A percentile compares a stretch with the other conserved stretches of the same genome.
Conservation (phyloP, 1,284 basidiomycete genomes). For the Marasmius sp. region DNA sequence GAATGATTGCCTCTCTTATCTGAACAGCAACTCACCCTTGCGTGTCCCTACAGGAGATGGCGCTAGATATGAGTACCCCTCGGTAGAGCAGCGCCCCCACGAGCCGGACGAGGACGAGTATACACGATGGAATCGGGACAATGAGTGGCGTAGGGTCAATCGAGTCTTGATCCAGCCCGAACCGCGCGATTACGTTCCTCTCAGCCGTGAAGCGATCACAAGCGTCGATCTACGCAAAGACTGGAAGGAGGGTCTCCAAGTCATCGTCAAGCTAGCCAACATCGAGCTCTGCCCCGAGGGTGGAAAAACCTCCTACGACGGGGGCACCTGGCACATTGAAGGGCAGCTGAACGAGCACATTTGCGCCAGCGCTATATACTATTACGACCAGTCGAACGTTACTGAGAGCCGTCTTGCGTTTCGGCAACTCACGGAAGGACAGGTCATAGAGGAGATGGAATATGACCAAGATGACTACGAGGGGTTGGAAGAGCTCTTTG, state of each 20-base stretch:
- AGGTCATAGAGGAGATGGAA: conserved; percentile 5
- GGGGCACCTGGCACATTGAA: conserved; percentile 39
- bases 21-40: conserved; percentile 6
- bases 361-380: conserved; percentile 43
- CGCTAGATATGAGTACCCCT: background rate
- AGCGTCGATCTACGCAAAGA: conserved; percentile 20
- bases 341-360: conserved; percentile 47
- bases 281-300: conserved; percentile 46
- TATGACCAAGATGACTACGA: conserved; percentile 26
- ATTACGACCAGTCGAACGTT: conserved; percentile 34
- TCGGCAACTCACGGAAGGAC: conserved; percentile 18
- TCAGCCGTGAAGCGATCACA: conserved; percentile 7
- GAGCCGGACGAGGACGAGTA: background rate
- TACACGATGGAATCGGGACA: background rate
- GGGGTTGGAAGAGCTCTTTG: conserved; percentile 29
- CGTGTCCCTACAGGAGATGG: background rate
- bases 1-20: conserved; percentile 26
- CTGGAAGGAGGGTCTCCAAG: conserved; percentile 33
- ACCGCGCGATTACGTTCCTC: background rate
- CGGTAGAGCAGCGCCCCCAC: background rate
- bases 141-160: background rate
- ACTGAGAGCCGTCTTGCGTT: conserved; percentile 31
- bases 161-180: background rate
- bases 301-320: conserved; percentile 32
- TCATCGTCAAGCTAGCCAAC: conserved; percentile 53